A percentile compares a stretch with the other conserved stretches of the same genome.
Conservation (phyloP, 2,329 filamentous ascomycete species). For the Venturiaceae sp. region DNA sequence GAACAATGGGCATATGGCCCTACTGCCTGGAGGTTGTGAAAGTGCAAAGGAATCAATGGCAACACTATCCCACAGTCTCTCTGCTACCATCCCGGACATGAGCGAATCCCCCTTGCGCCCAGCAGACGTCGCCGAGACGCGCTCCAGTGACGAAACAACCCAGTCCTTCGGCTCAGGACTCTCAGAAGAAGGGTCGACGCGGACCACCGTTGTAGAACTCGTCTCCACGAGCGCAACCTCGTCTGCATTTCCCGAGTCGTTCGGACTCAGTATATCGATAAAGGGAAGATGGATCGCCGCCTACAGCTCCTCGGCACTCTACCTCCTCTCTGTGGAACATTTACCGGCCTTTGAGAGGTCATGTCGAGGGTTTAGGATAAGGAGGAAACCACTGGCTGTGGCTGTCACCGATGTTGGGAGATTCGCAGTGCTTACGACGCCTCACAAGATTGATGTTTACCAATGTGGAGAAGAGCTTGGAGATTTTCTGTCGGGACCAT, state of each 20-base stretch:
- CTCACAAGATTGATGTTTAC: constrained; percentile 83
- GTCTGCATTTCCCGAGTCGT: constrained; percentile 68
- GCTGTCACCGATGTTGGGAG: constrained; percentile 69
- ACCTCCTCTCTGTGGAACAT: constrained; percentile 49
- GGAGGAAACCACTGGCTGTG: constrained; percentile 61
- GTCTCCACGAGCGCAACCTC: constrained; percentile 79
- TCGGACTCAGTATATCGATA: constrained; percentile 69
- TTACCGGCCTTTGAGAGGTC: constrained; percentile 44
- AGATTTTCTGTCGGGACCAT: constrained; percentile 45
- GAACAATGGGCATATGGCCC: background rate
- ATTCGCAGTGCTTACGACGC: constrained; percentile 70
- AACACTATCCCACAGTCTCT: background rate
- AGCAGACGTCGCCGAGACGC: background rate
- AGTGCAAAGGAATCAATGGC: background rate
- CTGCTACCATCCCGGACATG: background rate
- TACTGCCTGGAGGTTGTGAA: background rate
- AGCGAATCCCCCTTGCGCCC: background rate
- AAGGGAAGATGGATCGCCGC: constrained; percentile 64
- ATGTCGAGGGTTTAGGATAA: constrained; percentile 65
- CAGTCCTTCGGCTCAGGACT: background rate
- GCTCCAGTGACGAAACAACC: background rate
- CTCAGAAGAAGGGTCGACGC: background rate
- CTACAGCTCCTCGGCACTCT: constrained; percentile 72
- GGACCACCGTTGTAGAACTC: constrained; percentile 56
- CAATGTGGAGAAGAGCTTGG: constrained; percentile 41